Conservation (phyloP, 805 yeast species). For the Candida taoyuanica region DNA sequence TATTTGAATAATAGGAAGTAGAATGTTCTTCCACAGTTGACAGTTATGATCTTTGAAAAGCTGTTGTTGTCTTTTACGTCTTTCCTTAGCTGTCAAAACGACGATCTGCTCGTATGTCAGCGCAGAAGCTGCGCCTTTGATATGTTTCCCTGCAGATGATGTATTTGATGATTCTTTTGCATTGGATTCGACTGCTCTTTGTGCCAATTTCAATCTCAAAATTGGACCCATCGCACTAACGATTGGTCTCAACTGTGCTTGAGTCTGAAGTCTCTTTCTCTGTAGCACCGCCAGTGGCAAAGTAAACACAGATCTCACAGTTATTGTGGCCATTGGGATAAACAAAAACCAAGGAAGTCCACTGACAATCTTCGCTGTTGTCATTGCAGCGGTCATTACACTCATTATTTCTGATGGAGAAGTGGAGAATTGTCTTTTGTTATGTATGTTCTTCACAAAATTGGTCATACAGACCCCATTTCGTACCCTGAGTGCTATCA, state of each 20-base stretch:
- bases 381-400: slow-evolving; percentile 32
- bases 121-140: slow-evolving; percentile 26
- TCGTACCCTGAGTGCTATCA: background rate
- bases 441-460: too few species aligned
- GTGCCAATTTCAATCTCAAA: slow-evolving; percentile 48
- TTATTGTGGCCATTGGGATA: slow-evolving; percentile 69
- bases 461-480: too few species aligned
- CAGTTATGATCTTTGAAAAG: slow-evolving; percentile 65
- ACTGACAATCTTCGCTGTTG: slow-evolving; percentile 45
- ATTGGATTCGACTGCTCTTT: slow-evolving; percentile 25
- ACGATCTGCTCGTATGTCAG: slow-evolving; percentile 77
- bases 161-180: slow-evolving; percentile 28
- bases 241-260: slow-evolving; percentile 66
- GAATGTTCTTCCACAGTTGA: slow-evolving; percentile 74
- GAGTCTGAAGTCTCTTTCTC: slow-evolving; percentile 63
- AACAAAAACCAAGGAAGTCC: slow-evolving; percentile 81
- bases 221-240: slow-evolving; percentile 74
- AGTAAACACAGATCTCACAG: slow-evolving; percentile 61
- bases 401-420: slow-evolving; percentile 15
- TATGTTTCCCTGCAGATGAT: slow-evolving; percentile 12
- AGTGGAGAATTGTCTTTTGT: too few species aligned
- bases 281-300: slow-evolving; percentile 75
- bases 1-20: slow-evolving; percentile 75
- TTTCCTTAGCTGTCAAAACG: slow-evolving; percentile 71
- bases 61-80: slow-evolving; percentile 64